phyloP scores from a whole-genome alignment of 2,329 filamentous ascomycete species.

The Microsporum audouinii region DNA sequence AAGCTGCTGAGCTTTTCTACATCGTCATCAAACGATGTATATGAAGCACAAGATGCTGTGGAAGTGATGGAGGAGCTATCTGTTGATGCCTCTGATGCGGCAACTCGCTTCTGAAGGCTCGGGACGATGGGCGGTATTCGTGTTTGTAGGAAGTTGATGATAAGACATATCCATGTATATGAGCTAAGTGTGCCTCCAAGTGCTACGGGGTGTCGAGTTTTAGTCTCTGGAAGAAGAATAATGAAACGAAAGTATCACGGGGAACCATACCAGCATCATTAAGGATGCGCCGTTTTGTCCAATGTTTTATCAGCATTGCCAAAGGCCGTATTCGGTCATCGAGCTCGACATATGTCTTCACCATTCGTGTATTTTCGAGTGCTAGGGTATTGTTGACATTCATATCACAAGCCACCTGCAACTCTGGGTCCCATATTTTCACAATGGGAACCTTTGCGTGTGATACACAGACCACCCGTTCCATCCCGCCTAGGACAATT shows the following conservation, averaged over 20 bases:
- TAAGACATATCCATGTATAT: conserved; percentile 98
- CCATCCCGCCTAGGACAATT: conserved; percentile 66
- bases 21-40: conserved; percentile 71
- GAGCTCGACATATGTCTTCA: conserved; percentile 89
- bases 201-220: conserved; percentile 40
- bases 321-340: conserved; percentile 82
- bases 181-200: conserved; percentile 91
- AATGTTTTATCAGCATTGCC: conserved; percentile 95
- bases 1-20: conserved; percentile 61
- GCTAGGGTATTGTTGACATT: conserved; percentile 97
- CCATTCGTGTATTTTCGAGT: conserved; percentile 94
- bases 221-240: background rate
- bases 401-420: conserved; percentile 85
- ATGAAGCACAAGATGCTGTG: background rate
- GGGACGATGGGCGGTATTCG: conserved; percentile 75
- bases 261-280: conserved; percentile 77
- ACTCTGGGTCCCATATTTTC: conserved; percentile 94
- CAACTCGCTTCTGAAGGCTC: conserved; percentile 57
- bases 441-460: conserved; percentile 96
- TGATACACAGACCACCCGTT: conserved; percentile 88
- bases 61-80: conserved; percentile 46
- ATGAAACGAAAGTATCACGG: background rate
- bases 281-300: conserved; percentile 82
- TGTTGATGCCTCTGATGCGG: conserved; percentile 45
- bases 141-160: conserved; percentile 89